Base-by-base conservation (phyloP, 805 yeast species). In the Kodamaea laetipori region DNA sequence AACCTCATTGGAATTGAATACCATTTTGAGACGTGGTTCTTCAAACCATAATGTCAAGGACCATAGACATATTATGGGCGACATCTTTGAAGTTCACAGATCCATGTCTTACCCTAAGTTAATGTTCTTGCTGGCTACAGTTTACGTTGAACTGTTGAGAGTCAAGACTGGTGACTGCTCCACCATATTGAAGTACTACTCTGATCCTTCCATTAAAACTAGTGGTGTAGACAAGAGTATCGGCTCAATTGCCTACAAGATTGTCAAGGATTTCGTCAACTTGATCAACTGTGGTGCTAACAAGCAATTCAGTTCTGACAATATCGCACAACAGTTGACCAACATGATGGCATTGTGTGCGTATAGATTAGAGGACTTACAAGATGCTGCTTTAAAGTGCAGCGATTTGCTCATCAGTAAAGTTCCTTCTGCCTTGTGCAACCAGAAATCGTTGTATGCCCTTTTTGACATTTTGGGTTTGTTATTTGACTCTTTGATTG, bases 1-100 rank as follows among this genome's bases (percentile, higher is more conserved):
- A 60, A 88, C 95, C 13, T 88, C 96, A 2, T 74, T 94, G 49
- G 97, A 94, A 56, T 76, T 94, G 71, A 94, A 94, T 58, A 84
- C 96, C 1, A 89, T 94, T 21, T 73, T 94, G 41, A 79, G 95
- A 58, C 77, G 98, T 48, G 96, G 96, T 10, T 83, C 96, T 0
- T 86, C 96, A 1, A 85, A 85, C 54, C 82, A 80, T 45, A 86
- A 86, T 47, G 81, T 86, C 37, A 86, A 81, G 60, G 80, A 82
- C 47, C 96, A 90, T 60, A 81, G 81, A 44, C 82, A 76, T 41
- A 74, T 77, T 17, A 67, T 86, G 41, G 73, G 77, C 15, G 74
- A 71, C 16, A 64, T 78, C 15, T 63, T 80, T 24, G 76, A 74
- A 31, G 67, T 78, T 25, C 81, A 77, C 45, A 61, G 82, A 50